Evolutionary conservation across 2,329 filamentous ascomycete species (phyloP), one percentile per base, ranked within the genome.

Genomic region (Ceratocystis ficicola): DNA sequence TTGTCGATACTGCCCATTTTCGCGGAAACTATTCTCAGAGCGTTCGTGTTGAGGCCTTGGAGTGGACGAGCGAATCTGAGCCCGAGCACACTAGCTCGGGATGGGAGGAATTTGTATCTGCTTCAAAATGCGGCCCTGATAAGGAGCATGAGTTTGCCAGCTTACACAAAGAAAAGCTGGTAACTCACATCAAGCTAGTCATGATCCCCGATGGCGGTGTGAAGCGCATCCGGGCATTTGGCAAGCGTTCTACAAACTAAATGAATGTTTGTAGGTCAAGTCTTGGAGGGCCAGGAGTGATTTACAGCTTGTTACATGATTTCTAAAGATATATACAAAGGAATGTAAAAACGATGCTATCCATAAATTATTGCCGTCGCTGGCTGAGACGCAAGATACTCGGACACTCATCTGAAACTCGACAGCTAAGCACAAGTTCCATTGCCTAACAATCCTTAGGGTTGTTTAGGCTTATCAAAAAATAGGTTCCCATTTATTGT

Each of bases 151-250:
- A 82, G 69, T 89, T 87, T 73, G 77, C 76, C 41, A 81, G 78
- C 65, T 71, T 79, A 66, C 77, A 84, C 20, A 77, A 80, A 70
- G 83, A 84, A 46, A 80, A 79, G 73, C 77, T 79, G 1, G 88
- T 90, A 72, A 90, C 88, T 12, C 91, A 94, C 76, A 85, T 92
- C 25, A 96, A 95, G 81, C 79, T 97, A 73, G 88, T 90, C 44
- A 94, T 96, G 73, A 90, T 96, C 70, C 93, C 93, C 0, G 92
- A 97, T 75, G 92, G 93, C 44, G 92, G 93, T 28, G 88, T 96
- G 2, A 96, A 95, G 83, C 80, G 92, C 69, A 82, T 96, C 70
- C 83, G 90, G 59, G 84, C 93, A 1, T 75, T 75, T 71, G 75
- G 75, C 25, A 75, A 71, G 70, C 72, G 75, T 63, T 72, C 68